Conservation (phyloP, 257 asterid genomes). For the Striga asiatica region DNA sequence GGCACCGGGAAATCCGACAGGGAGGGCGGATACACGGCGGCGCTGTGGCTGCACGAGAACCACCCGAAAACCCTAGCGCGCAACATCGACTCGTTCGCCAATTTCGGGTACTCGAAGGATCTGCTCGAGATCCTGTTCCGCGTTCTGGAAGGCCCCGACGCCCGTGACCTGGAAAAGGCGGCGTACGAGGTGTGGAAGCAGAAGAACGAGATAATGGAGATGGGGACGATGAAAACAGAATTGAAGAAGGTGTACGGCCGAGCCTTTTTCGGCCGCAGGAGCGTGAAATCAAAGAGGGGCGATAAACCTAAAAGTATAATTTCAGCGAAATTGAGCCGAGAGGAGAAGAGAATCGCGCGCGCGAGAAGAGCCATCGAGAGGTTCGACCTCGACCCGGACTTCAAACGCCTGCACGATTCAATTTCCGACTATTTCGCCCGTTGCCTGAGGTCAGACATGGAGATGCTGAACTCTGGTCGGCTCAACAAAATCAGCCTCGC, state of each 20-base stretch:
- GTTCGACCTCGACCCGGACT: constrained; percentile 24
- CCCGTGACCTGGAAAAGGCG: constrained; percentile 12
- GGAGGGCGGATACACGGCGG: too few species aligned
- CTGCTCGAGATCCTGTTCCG: too few species aligned
- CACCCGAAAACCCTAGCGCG: too few species aligned
- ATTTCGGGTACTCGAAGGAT: too few species aligned
- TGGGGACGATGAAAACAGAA: not conserved
- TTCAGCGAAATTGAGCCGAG: not conserved
- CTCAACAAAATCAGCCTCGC: constrained; percentile 29
- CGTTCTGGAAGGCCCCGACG: constrained; percentile 36
- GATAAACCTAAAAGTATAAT: too few species aligned
- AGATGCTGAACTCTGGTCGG: constrained; percentile 18
- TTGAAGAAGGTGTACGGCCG: too few species aligned
- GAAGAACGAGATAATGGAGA: not conserved
- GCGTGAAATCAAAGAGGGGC: too few species aligned
- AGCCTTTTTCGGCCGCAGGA: too few species aligned
- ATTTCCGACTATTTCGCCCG: constrained; percentile 28
- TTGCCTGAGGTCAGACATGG: constrained; percentile 25
- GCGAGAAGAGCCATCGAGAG: constrained; percentile 31
- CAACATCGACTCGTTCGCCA: too few species aligned
- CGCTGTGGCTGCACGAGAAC: too few species aligned
- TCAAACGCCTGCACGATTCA: constrained; percentile 27
- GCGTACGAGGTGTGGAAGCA: not conserved
- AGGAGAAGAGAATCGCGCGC: constrained; percentile 18
- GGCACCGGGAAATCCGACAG: too few species aligned